A percentile compares a stretch with the other conserved stretches of the same genome.
Conservation (phyloP, 192 early-diverging fungal genomes). For the Helicostylum pulchrum region DNA sequence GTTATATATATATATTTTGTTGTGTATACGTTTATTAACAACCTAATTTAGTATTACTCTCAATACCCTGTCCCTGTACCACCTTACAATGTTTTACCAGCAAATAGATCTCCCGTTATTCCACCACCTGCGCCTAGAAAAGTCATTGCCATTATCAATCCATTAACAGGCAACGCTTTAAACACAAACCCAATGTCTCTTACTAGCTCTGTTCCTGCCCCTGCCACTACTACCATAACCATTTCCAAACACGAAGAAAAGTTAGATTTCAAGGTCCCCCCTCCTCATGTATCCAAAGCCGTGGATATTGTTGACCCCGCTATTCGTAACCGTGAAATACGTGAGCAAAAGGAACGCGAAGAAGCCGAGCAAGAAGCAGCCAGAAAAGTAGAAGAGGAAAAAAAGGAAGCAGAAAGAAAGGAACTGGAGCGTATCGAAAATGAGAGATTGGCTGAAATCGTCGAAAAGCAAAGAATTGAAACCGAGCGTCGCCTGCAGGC, state of each 20-base stretch:
- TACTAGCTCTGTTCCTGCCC: conserved; percentile 12
- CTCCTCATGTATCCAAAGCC: conserved; percentile 2
- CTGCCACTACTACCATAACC: no score
- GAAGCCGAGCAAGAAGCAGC: conserved; percentile 37
- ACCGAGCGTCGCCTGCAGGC: conserved; percentile 17
- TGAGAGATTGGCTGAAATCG: conserved; percentile 8
- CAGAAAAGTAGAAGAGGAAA: conserved; percentile 24
- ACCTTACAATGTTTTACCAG: not conserved
- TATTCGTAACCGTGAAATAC: conserved; percentile 37
- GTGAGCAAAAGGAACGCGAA: conserved; percentile 42
- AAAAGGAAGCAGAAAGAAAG: conserved; percentile 25
- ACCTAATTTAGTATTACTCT: conserved; percentile 10
- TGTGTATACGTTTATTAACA: not conserved
- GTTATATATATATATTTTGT: not conserved
- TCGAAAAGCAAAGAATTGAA: conserved; percentile 21
- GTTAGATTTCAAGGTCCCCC: conserved; percentile 20
- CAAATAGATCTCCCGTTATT: conserved; percentile 27
- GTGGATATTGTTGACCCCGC: conserved; percentile 54
- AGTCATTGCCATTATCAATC: conserved; percentile 74
- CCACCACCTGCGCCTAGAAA: conserved; percentile 37
- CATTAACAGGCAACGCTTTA: conserved; percentile 61
- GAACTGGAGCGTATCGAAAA: conserved; percentile 14
- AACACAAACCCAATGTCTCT: conserved; percentile 2
- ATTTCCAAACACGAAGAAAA: conserved; percentile 22
- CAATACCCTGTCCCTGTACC: conserved; percentile 3